Base-by-base conservation (phyloP, 2,329 filamentous ascomycete species). In the Chrysoporthe cubensis region DNA sequence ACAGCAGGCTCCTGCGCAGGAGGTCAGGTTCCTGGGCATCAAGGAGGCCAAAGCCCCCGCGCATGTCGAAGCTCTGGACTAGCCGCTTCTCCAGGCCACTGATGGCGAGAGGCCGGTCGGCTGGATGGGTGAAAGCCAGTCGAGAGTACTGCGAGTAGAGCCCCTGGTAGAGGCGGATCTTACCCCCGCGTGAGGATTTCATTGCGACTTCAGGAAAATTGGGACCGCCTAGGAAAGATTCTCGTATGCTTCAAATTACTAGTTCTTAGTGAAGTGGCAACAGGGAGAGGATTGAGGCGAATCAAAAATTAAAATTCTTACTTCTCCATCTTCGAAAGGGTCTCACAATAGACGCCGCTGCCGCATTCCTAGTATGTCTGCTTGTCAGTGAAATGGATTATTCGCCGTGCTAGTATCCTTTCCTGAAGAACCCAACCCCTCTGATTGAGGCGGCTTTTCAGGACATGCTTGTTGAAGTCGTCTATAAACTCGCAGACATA, bases 391-490 rank as follows among this genome's bases (percentile, higher is more conserved):
- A 80, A 82, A 58, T 76, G 78, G 14, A 82, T 76, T 0, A 76
- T 78, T 11, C 80, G 72, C 9, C 75, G 74, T 0, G 79, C 75
- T 2, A 82, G 69, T 0, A 74, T 76, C n/a, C 75, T 72, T 66
- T 81, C 80, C 66, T 82, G 80, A 4, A 80, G 56, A 0, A 80
- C 79, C 80, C 80, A 82, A 0, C 76, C 80, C 2, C 80, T 72
- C 5, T 66, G 70, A 63, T 75, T 79, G 2, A 82, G 69, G 1
- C 69, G 16, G 0, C 75, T 71, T 0, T 76, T 59, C 1, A 76
- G 70, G 0, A 81, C 78, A 13, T 81, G 68, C 26, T 40, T 18
- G 6, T 72, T 57, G 67, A 81, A 81, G 67, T 80, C 70, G 62
- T 80, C 78, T 73, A 18, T 65, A 16, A n/a, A 34, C 6, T 71